These are phyloP conservation scores for Gastrolobium bilobum DNA, from an alignment of 306 rosid species.

Conservation along the genomic window DNA sequence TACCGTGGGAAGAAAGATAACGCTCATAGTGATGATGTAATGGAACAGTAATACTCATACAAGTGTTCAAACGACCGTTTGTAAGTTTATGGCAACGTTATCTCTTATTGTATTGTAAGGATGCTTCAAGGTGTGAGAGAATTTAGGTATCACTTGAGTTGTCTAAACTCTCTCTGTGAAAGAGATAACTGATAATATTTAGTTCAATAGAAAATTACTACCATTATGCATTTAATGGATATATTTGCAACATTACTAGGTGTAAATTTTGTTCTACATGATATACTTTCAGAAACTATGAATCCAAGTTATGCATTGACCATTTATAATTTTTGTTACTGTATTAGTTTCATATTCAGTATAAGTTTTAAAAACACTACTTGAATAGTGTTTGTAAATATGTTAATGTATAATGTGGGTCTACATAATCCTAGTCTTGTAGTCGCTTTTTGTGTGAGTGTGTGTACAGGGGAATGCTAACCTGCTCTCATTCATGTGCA, in stretches of 20 bases:
- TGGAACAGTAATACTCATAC: not conserved
- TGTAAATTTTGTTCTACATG: not conserved
- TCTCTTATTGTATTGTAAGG: not conserved
- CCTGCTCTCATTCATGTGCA: no score
- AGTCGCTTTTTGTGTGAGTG: not conserved
- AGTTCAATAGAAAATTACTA: not conserved
- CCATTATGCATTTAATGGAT: not conserved
- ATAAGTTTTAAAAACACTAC: not conserved
- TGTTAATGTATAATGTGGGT: not conserved
- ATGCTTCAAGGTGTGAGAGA: slow-evolving; percentile 6
- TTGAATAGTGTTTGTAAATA: not conserved
- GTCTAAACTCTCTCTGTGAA: not conserved
- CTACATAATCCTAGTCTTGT: not conserved
- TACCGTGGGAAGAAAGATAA: not conserved
- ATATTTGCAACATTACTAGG: not conserved
- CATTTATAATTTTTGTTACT: no score
- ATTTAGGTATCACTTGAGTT: not conserved
- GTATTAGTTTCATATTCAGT: not conserved
- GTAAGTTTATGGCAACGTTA: not conserved
- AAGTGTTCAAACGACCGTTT: not conserved
- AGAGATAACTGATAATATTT: not conserved
- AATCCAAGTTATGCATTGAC: not conserved
- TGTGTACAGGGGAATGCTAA: no score
- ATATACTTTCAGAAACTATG: not conserved
- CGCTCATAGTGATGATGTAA: not conserved